These are phyloP conservation scores for Trichoderma simmonsii DNA, from an alignment of 2,329 filamentous ascomycete genomes.

Conservation along the genomic window DNA sequence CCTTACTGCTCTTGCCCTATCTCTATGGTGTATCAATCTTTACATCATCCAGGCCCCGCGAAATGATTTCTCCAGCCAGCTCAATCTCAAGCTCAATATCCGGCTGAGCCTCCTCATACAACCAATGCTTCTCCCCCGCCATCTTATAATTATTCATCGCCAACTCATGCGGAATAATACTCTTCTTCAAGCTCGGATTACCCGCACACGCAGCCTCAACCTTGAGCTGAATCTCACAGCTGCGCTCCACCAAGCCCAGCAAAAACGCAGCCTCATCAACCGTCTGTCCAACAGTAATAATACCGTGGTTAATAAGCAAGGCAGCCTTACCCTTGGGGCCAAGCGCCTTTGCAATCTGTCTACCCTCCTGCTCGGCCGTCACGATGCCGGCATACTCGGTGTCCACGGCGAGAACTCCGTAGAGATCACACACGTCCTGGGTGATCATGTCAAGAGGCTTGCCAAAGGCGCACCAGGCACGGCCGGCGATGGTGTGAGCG, in stretches of 20 bases:
- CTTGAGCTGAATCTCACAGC: slow-evolving; percentile 64
- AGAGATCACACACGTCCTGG: slow-evolving; percentile 63
- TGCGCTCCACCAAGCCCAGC: slow-evolving; percentile 65
- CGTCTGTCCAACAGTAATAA: slow-evolving; percentile 67
- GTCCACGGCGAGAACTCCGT: slow-evolving; percentile 60
- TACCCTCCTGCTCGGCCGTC: slow-evolving; percentile 61
- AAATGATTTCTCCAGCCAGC: slow-evolving; percentile 34
- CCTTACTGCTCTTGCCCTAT: background rate
- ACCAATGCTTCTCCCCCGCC: slow-evolving; percentile 44
- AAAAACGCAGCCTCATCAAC: slow-evolving; percentile 73
- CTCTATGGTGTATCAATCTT: slow-evolving; percentile 19
- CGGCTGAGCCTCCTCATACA: slow-evolving; percentile 47
- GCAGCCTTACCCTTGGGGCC: slow-evolving; percentile 56
- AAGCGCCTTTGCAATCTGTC: slow-evolving; percentile 60
- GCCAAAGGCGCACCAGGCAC: slow-evolving; percentile 66
- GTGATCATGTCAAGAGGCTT: slow-evolving; percentile 67
- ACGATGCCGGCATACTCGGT: slow-evolving; percentile 54
- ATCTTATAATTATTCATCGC: slow-evolving; percentile 41
- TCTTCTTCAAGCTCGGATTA: slow-evolving; percentile 40
- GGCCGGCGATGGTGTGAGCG: slow-evolving; percentile 62
- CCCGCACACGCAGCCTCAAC: slow-evolving; percentile 61
- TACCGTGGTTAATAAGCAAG: slow-evolving; percentile 68
- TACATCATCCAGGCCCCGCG: slow-evolving; percentile 26
- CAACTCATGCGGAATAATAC: slow-evolving; percentile 39
- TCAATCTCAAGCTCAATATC: slow-evolving; percentile 47